These are phyloP conservation scores for Stevia rebaudiana DNA, from an alignment of 140 eudicot genomes.

Conservation along the genomic window DNA sequence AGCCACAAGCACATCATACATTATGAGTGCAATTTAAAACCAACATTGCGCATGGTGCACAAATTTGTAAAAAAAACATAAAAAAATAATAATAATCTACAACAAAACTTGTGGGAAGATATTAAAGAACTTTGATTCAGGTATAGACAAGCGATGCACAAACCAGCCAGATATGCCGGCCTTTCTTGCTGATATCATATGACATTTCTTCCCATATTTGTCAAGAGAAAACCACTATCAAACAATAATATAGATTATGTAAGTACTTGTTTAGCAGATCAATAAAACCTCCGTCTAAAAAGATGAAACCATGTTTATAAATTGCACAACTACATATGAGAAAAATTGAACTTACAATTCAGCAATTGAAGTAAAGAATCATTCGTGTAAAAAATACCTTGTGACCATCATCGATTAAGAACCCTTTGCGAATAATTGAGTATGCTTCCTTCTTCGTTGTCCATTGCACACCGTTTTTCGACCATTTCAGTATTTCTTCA, in stretches of 20 bases:
- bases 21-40: no score
- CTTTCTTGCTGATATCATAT: slow-evolving; percentile 10
- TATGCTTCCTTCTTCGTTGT: slow-evolving; percentile 12
- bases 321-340: neutral
- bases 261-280: neutral
- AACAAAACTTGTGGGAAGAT: neutral
- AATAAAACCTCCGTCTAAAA: no score
- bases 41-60: no score
- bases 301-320: no score
- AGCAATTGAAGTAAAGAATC: neutral
- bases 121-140: slow-evolving; percentile 19
- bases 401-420: neutral
- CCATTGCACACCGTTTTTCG: neutral
- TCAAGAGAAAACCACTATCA: slow-evolving; percentile 18
- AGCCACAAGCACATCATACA: no score
- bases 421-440: neutral
- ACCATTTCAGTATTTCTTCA: neutral
- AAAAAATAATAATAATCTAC: no score
- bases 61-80: neutral
- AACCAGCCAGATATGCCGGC: neutral
- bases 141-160: neutral
- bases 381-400: slow-evolving; percentile 3
- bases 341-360: neutral
- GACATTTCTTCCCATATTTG: slow-evolving; percentile 21
- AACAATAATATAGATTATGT: neutral